Base-by-base conservation (phyloP, 2,329 filamentous ascomycete genomes). In the Pezicula rhizophila region DNA sequence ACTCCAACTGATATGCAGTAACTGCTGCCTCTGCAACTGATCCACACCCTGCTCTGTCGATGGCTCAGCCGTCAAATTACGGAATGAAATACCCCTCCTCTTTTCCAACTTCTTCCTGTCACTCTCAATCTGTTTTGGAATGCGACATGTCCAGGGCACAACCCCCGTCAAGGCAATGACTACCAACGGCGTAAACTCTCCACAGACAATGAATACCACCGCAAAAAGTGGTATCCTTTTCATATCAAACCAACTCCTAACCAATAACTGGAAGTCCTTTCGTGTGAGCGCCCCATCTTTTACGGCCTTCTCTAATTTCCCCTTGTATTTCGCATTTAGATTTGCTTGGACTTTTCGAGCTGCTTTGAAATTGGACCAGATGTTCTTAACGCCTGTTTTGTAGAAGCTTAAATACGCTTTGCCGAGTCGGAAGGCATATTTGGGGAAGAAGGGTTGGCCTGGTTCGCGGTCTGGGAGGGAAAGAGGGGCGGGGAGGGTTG, bases 321-420 rank as follows among this genome's bases (percentile, higher is more conserved):
- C 66, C 57, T 47, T 61, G 59, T 62, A 66, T 56, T 60, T 53
- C 7, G 70, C 67, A 45, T 69, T 66, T 12, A 84, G 64, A 10
- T 76, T 73, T 18, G 70, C 63, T 42, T 78, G 75, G 57, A 77
- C 55, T 5, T 61, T 48, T 6, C 65, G 68, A 0, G 72, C 65
- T 8, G 70, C 61, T 49, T 71, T 68, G 56, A 75, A 73, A 56
- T 95, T 96, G 51, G 73, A 69, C 64, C 81, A 82, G 45, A 95
- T 82, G 59, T 85, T 82, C 62, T 83, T 82, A 28, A 96, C 69
- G 15, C 91, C 92, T 1, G 80, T 77, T 69, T 93, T 95, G 80
- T 96, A 97, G 77, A 97, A 97, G 33, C 68, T 68, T 8, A 86
- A 66, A 68, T 95, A 96, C 45, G 86, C 81, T 64, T 86, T 85